Evolutionary conservation across 345 rosid genomes (phyloP).

Genomic region (Bruguiera gymnorhiza): DNA sequence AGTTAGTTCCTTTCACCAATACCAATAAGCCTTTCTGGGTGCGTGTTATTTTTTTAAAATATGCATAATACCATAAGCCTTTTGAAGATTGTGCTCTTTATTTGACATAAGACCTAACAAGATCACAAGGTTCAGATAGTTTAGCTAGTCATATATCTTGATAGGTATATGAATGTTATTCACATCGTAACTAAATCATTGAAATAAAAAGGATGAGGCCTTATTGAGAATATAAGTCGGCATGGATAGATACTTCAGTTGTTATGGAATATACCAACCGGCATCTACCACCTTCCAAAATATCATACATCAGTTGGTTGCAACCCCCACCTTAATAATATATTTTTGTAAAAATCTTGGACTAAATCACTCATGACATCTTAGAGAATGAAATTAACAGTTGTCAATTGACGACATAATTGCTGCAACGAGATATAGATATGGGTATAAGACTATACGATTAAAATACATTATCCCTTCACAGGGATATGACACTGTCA

Average conservation of each 20-base stretch:
- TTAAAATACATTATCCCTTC: slow-evolving; percentile 13
- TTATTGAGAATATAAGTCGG: too few relatives aligned
- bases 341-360: neutral
- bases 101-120: too few relatives aligned
- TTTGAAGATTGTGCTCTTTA: too few relatives aligned
- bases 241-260: neutral
- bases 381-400: slow-evolving; percentile 10
- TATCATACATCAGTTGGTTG: slow-evolving; percentile 30
- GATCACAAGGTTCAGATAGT: slow-evolving; percentile 2
- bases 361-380: slow-evolving; percentile 4
- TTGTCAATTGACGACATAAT: slow-evolving; percentile 4
- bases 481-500: neutral
- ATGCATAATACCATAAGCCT: too few relatives aligned
- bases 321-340: slow-evolving; percentile 26
- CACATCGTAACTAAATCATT: slow-evolving; percentile 8
- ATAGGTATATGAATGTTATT: slow-evolving; percentile 11
- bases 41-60: too few relatives aligned
- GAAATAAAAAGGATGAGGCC: too few relatives aligned
- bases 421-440: neutral
- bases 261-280: slow-evolving; percentile 34
- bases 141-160: neutral
- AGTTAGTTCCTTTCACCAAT: too few relatives aligned
- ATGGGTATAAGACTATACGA: neutral
- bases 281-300: slow-evolving; percentile 27
- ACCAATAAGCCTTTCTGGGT: too few relatives aligned